Base-by-base conservation (phyloP, 2,329 filamentous ascomycete genomes). In the Ophiostoma sp. region DNA sequence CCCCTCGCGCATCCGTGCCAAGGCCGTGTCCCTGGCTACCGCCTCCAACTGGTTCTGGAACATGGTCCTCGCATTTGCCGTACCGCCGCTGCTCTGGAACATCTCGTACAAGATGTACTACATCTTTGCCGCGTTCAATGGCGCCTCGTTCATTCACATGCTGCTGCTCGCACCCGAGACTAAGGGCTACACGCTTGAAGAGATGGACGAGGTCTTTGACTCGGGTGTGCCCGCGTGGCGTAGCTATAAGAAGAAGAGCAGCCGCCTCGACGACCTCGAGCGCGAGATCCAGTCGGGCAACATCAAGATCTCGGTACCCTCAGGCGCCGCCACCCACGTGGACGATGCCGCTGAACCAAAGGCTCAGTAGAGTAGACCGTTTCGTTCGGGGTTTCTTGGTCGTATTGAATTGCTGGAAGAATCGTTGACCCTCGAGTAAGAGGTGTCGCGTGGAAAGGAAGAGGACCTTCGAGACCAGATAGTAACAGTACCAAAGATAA, bases 61-160 rank as follows among this genome's bases (percentile, higher is more conserved):
- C 74, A 86, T 84, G 75, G 81, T 84, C 0, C 79, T 88, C 3
- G 82, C 82, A 12, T 84, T 84, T 69, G 81, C 77, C 8, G 82
- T 84, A 3, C 82, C 83, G 0, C 82, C 81, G 0, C 74, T 83
- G 58, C 73, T 84, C 18, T 79, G 78, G 75, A 82, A 82, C 68
- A 87, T 86, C 75, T 82, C 38, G 73, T 80, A 74, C 68, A 70
- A 71, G 69, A 72, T 72, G 71, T 93, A 93, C 77, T 85, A 93
- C 76, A 82, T 94, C 71, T 94, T 94, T 74, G 91, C 84, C 12
- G 83, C 87, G 16, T 92, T 92, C 80, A 90, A 89, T 75, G 82
- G 82, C 0, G 81, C 82, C 5, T 89, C 90, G 73, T 87, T 87
- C 55, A 75, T 92, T 66, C 89, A 92, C 75, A 87, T 90, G 74